phyloP scores from a whole-genome alignment of 305 asterid genomes.

The Solanum hybrid region DNA sequence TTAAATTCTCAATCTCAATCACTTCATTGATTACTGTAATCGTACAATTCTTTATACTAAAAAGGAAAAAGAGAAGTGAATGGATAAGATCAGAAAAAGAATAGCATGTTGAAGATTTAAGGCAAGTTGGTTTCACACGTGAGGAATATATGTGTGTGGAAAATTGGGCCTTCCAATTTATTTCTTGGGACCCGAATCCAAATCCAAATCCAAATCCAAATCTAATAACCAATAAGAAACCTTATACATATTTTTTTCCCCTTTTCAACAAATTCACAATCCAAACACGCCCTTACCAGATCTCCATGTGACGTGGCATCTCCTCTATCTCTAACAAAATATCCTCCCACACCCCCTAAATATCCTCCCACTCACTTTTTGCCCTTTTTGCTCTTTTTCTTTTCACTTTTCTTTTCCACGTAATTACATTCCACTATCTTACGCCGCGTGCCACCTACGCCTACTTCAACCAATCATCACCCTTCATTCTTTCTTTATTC shows the following conservation, averaged over 20 bases:
- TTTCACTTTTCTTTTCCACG: conserved; percentile 25
- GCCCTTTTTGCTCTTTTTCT: background rate
- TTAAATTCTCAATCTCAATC: too few relatives aligned
- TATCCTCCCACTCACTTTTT: background rate
- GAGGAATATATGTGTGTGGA: background rate
- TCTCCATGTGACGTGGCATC: conserved; percentile 24
- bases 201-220: background rate
- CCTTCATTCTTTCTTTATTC: conserved; percentile 7
- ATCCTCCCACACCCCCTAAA: conserved; percentile 12
- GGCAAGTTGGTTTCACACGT: background rate
- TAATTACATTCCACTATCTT: conserved; percentile 15
- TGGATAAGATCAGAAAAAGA: background rate
- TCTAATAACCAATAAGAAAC: background rate
- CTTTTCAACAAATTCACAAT: conserved; percentile 7
- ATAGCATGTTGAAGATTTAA: background rate
- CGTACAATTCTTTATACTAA: background rate
- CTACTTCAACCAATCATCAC: conserved; percentile 12
- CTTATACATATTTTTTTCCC: background rate
- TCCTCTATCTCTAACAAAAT: conserved; percentile 20
- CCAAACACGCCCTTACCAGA: conserved; percentile 4
- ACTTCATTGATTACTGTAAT: background rate
- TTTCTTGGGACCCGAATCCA: background rate
- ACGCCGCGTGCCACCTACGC: conserved; percentile 6
- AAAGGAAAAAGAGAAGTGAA: background rate
- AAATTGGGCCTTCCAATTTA: background rate